Base-by-base conservation (phyloP, 352 stramenopile species). In the Phytophthora fragariaefolia region DNA sequence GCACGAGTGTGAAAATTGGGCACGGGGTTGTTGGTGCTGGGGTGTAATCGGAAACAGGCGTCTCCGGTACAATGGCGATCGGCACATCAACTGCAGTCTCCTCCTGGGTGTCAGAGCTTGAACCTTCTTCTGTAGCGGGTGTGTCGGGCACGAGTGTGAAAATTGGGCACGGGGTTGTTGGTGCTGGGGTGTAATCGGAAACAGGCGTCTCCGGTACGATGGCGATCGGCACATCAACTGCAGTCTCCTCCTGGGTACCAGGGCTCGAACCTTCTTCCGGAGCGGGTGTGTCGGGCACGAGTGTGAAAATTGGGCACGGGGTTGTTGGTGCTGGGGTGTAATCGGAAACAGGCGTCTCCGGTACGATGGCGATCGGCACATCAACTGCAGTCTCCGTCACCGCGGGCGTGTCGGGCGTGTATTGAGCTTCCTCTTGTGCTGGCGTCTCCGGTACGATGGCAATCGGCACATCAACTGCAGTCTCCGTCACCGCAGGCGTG, bases 71-170 rank as follows among this genome's bases (percentile, higher is more conserved):
- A 9, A 61, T 17, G 9, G 51, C 48, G 17, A 67, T 26, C 3
- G 8, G 58, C 26, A 43, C 20, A 51, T 22, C 28, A 18, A 47
- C 51, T 30, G 43, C 18, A 27, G 45, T 42, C 45, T 63, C 43
- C 10, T 24, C 10, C 4, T 50, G 53, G 20, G 55, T 66, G 23
- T 59, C 56, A 15, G 42, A n/a, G n/a, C n/a, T 10, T 34, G 7
- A 34, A 34, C 28, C n/a, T n/a, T n/a, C n/a, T n/a, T n/a, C n/a
- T 6, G 65, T 52, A 9, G 51, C 26, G 22, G 43, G 8, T 22
- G 66, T 74, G 15, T 74, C 66, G 6, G 48, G 53, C 2, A 67
- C 61, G 12, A 63, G 22, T 2, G 54, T 66, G 23, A 71, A 47
- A 0, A 8, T 3, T 4, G 56, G 63, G 15, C 56, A 72, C 8